These are phyloP conservation scores for Rhodotorula sp. DNA, from an alignment of 1,284 basidiomycete genomes.

Conservation along the genomic window DNA sequence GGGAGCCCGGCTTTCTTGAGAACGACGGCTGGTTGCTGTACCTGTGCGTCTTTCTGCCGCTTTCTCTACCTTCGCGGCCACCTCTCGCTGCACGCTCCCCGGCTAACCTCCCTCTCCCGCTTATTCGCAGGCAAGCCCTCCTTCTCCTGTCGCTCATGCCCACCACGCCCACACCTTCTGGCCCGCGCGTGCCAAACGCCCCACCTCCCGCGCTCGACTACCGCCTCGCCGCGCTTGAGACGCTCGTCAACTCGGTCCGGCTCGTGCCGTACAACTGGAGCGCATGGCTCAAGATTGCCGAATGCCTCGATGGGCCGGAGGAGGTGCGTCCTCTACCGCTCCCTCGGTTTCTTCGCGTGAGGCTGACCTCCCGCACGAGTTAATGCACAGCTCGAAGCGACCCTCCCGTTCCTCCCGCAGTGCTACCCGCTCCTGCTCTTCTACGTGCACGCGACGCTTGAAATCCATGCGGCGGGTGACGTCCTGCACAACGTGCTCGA, in stretches of 20 bases:
- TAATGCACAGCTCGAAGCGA: slow-evolving; percentile 38
- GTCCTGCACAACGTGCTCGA: slow-evolving; percentile 73
- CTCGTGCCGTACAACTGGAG: slow-evolving; percentile 96
- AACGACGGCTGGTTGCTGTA: slow-evolving; percentile 82
- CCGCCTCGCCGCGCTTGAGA: slow-evolving; percentile 83
- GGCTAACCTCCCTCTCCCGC: no score
- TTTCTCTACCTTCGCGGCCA: not conserved
- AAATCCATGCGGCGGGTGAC: slow-evolving; percentile 83
- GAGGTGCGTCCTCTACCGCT: no score
- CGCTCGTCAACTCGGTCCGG: slow-evolving; percentile 72
- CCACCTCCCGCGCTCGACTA: slow-evolving; percentile 54
- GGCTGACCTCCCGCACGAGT: no score
- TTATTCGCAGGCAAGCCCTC: slow-evolving; percentile 65
- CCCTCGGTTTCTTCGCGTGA: no score
- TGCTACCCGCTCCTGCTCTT: slow-evolving; percentile 78
- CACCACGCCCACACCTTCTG: slow-evolving; percentile 6
- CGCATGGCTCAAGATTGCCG: slow-evolving; percentile 78
- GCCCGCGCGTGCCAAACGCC: not conserved
- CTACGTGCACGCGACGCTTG: slow-evolving; percentile 83
- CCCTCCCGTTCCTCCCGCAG: slow-evolving; percentile 67
- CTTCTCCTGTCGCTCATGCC: slow-evolving; percentile 68
- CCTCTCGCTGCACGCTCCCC: not conserved
- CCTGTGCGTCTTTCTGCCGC: slow-evolving; percentile 59
- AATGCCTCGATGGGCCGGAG: slow-evolving; percentile 81
- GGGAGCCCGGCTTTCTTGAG: slow-evolving; percentile 49